Percentiles rank a stretch among this genome's conserved stretches.
Conservation (phyloP, 306 rosid genomes). For the Senna siamea region DNA sequence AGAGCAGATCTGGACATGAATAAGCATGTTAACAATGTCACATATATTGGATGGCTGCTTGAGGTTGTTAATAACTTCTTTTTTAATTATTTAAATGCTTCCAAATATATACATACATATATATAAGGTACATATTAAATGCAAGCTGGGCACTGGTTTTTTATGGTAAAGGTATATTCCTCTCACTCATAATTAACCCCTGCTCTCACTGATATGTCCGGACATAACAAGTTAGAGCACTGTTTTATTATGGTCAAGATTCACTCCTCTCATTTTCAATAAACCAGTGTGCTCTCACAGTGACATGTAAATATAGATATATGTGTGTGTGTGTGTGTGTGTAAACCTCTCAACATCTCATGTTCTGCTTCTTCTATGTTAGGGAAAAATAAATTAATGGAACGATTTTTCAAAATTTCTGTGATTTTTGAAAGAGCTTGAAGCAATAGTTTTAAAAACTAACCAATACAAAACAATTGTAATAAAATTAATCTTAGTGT, state of each 20-base stretch:
- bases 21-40: conserved; percentile 91
- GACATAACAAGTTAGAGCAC: not conserved
- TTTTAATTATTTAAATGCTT: conserved; percentile 18
- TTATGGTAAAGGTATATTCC: not conserved
- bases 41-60: conserved; percentile 94
- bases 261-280: not conserved
- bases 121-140: not conserved
- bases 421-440: not conserved
- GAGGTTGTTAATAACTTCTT: conserved; percentile 59
- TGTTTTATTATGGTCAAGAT: not conserved
- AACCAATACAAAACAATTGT: not conserved
- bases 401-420: not conserved
- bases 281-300: not conserved
- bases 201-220: not conserved
- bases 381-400: not conserved
- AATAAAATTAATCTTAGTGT: not conserved
- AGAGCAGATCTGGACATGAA: conserved; percentile 98
- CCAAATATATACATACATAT: not conserved
- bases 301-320: not conserved
- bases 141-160: not conserved
- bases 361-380: not conserved
- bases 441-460: not conserved
- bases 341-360: not conserved
- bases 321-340: not conserved
- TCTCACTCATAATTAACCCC: not conserved